phyloP scores from a whole-genome alignment of 2,329 filamentous ascomycete genomes.

The Trichoderma koningii region DNA sequence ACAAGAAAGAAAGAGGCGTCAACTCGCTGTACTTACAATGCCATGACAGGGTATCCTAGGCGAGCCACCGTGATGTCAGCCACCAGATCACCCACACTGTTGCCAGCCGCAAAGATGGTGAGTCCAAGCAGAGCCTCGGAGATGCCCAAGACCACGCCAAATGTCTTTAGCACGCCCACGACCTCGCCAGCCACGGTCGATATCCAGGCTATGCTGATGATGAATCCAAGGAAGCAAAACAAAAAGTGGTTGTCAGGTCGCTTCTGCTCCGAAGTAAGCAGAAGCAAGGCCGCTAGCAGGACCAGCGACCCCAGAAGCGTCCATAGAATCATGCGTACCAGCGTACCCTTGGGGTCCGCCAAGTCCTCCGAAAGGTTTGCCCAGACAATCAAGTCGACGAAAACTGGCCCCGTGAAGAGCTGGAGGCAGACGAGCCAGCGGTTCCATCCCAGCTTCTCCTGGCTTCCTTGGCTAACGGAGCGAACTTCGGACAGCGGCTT shows the following conservation, averaged over 20 bases:
- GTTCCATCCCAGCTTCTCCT: constrained; percentile 70
- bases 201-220: constrained; percentile 93
- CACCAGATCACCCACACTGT: constrained; percentile 90
- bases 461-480: constrained; percentile 39
- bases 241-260: constrained; percentile 74
- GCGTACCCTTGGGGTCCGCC: constrained; percentile 51
- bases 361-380: constrained; percentile 64
- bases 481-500: constrained; percentile 41
- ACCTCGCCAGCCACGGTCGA: constrained; percentile 94
- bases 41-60: constrained; percentile 96
- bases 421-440: constrained; percentile 87
- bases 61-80: constrained; percentile 93
- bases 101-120: constrained; percentile 94
- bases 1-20: not conserved
- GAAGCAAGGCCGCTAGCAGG: constrained; percentile 65
- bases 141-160: constrained; percentile 89
- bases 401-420: constrained; percentile 82
- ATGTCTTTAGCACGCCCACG: constrained; percentile 87
- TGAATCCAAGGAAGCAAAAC: constrained; percentile 86
- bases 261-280: constrained; percentile 66
- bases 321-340: constrained; percentile 61
- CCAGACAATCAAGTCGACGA: constrained; percentile 77
- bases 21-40: constrained; percentile 54
- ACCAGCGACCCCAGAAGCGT: constrained; percentile 70
- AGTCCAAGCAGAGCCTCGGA: constrained; percentile 92